These are phyloP conservation scores for Rhizoclosmatium sp. DNA, from an alignment of 192 early-diverging fungal species.

Conservation along the genomic window DNA sequence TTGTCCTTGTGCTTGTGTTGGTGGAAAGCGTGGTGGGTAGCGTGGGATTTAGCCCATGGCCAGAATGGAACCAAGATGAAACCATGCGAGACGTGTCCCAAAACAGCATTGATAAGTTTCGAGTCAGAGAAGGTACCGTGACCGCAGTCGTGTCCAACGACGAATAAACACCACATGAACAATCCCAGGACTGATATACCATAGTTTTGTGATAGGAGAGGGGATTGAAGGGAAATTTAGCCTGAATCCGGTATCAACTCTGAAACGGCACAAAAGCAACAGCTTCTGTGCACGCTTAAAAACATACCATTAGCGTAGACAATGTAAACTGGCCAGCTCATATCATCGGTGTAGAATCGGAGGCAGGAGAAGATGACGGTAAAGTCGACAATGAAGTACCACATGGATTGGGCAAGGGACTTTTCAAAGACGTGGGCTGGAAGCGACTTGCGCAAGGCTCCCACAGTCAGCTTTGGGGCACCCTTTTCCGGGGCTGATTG, in stretches of 20 bases:
- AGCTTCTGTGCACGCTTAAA: not conserved
- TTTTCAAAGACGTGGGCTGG: conserved; percentile 54
- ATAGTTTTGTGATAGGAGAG: conserved; percentile 2
- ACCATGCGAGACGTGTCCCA: conserved; percentile 56
- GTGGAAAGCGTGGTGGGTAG: conserved; percentile 53
- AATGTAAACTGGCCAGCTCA: conserved; percentile 31
- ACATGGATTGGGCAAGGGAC: conserved; percentile 34
- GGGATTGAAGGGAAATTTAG: not conserved
- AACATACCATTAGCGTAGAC: conserved; percentile 32
- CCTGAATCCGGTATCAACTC: too few species aligned
- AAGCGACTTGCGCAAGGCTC: conserved; percentile 46
- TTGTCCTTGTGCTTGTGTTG: conserved; percentile 56
- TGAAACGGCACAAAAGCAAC: too few species aligned
- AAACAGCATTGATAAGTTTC: conserved; percentile 46
- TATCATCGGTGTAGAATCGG: conserved; percentile 29
- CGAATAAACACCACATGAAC: conserved; percentile 57
- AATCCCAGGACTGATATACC: conserved; percentile 40
- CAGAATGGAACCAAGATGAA: conserved; percentile 54
- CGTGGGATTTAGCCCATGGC: conserved; percentile 55
- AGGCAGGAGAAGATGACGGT: conserved; percentile 44
- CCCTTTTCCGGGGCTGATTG: conserved; percentile 1
- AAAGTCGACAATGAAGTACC: conserved; percentile 44
- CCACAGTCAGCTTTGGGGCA: conserved; percentile 43
- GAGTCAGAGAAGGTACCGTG: conserved; percentile 49
- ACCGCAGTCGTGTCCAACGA: conserved; percentile 56